A percentile compares a stretch with the other conserved stretches of the same genome.
Conservation (phyloP, 768 basidiomycete species). For the Tricholoma furcatifolium region DNA sequence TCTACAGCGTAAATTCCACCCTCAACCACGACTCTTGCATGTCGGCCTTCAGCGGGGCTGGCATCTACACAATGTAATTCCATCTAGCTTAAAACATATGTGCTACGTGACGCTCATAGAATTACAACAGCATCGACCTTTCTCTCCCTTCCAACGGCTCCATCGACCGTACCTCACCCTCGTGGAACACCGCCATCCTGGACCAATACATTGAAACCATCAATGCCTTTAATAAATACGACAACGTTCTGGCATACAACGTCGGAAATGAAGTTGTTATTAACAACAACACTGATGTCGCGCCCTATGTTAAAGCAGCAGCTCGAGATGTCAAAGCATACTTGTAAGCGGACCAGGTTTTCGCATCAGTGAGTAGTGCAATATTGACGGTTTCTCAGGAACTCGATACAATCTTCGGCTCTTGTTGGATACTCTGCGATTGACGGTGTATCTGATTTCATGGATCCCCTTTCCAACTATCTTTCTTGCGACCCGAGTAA, state of each 20-base stretch:
- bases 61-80: constrained; percentile 87
- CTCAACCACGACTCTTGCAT: constrained; percentile 89
- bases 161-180: constrained; percentile 66
- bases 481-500: constrained; percentile 70
- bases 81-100: not conserved
- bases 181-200: constrained; percentile 82
- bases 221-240: constrained; percentile 77
- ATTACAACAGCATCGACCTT: constrained; percentile 69
- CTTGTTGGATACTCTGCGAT: constrained; percentile 88
- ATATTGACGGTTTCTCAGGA: constrained; percentile 34
- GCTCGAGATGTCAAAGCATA: constrained; percentile 87
- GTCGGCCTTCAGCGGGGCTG: constrained; percentile 68
- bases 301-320: constrained; percentile 87
- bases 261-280: constrained; percentile 83
- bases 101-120: constrained; percentile 6
- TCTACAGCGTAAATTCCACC: constrained; percentile 82
- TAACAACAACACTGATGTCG: constrained; percentile 53
- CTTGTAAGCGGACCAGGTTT: constrained; percentile 48
- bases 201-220: constrained; percentile 79
- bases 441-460: constrained; percentile 64
- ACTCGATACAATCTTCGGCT: constrained; percentile 58
- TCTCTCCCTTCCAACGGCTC: constrained; percentile 85
- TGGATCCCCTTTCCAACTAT: constrained; percentile 70
- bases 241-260: constrained; percentile 88
- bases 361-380: not conserved